Percentiles rank a stretch among this genome's conserved stretches.
Conservation (phyloP, 345 rosid genomes). For the Murraya paniculata region DNA sequence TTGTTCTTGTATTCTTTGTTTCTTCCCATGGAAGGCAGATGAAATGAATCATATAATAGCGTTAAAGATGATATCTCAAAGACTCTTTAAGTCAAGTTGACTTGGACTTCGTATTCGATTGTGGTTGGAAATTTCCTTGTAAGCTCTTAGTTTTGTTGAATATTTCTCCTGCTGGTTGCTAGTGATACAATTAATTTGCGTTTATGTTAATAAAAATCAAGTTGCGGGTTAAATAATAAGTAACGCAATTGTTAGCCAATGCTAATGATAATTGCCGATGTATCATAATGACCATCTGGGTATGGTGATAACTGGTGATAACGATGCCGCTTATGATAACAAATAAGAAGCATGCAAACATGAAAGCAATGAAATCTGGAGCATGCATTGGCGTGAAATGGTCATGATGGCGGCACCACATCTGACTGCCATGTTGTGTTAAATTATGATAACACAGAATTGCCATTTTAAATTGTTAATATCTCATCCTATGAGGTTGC, state of each 20-base stretch:
- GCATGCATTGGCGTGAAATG: neutral
- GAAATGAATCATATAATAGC: neutral
- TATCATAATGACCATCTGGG: neutral
- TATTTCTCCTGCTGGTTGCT: neutral
- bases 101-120: neutral
- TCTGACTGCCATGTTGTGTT: neutral
- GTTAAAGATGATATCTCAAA: neutral
- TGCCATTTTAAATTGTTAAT: neutral
- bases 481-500: neutral
- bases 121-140: neutral
- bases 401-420: neutral
- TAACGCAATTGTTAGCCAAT: neutral
- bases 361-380: neutral
- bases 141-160: neutral
- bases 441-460: neutral
- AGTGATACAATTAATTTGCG: too few species aligned
- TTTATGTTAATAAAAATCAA: too few species aligned
- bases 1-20: slow-evolving; percentile 10
- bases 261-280: neutral
- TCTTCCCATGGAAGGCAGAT: neutral
- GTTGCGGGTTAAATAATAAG: too few species aligned
- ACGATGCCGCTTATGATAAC: neutral
- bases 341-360: neutral
- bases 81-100: slow-evolving; percentile 7
- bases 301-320: neutral